Base-by-base conservation (phyloP, 345 rosid species). In the Citrus unshiu region DNA sequence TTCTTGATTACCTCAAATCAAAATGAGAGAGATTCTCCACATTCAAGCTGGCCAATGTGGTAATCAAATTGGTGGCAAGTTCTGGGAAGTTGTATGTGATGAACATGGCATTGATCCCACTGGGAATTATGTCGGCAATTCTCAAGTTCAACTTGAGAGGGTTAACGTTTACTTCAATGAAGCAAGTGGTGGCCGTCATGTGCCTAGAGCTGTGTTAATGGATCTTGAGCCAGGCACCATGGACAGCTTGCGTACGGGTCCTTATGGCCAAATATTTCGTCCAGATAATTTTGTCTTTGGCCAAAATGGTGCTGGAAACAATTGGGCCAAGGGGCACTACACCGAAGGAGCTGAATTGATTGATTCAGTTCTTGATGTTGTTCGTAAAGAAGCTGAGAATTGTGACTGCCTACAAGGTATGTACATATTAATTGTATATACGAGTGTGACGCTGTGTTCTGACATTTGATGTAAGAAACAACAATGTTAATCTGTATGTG, bases 221-320 rank as follows among this genome's bases (percentile, higher is more conserved):
- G 92, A 89, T 68, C 86, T 89, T 27, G 92, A 89, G 80, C 92
- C 92, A 5, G 92, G 92, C 2, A 89, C 92, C 43, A 89, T 89
- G 92, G 92, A 89, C 84, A 81, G 88, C 84, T 77, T 90, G 59
- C 80, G 86, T 43, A 87, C 87, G 5, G 85, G 90, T 25, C 89
- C 91, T 12, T 85, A 79, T 34, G 94, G 94, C 1, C 62, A 76
- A 73, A 86, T 91, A 67, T 91, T 91, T 76, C 80, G 94, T 81
- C 94, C 94, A 29, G 94, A 91, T 72, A 91, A 91, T 66, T 89
- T 91, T 70, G 87, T 89, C 37, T 89, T 87, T 16, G 92, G 92
- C 56, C 90, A 86, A 79, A 85, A 85, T 79, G 92, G 92, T 8
- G 92, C 92, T 19, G 92, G 92, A 43, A 89, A 89, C 77, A 89